Evolutionary conservation across 1,284 basidiomycete genomes (phyloP).

Genomic region (Rhodotorula sp.): DNA sequence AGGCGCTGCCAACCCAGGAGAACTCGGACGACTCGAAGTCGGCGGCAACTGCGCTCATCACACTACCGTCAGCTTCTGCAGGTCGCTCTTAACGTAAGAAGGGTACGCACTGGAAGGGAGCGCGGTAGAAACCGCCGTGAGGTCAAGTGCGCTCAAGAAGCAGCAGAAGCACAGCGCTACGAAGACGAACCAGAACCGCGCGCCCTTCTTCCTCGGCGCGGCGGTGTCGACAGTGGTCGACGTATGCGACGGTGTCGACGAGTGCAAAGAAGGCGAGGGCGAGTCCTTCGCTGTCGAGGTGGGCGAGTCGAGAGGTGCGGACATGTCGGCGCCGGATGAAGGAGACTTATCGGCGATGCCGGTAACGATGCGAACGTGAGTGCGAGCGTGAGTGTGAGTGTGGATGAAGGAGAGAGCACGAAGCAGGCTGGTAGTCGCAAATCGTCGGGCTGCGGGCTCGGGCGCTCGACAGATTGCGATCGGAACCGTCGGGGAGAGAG

Average conservation of each 20-base stretch:
- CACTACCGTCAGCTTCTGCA: neutral
- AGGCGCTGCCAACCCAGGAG: slow-evolving; percentile 45
- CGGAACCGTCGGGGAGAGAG: neutral
- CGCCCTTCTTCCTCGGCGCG: neutral
- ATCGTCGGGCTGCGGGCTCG: no score
- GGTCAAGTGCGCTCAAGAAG: slow-evolving; percentile 42
- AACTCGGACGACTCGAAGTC: slow-evolving; percentile 39
- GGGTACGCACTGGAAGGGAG: slow-evolving; percentile 19
- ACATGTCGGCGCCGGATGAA: neutral
- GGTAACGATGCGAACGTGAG: no score
- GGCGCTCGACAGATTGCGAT: no score
- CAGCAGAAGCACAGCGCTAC: slow-evolving; percentile 33
- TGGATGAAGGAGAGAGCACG: no score
- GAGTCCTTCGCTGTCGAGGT: neutral
- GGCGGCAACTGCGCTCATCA: slow-evolving; percentile 25
- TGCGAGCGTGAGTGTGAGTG: no score
- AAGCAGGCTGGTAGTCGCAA: neutral
- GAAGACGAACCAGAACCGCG: slow-evolving; percentile 41
- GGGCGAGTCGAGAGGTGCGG: neutral
- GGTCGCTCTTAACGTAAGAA: neutral
- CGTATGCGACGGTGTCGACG: neutral
- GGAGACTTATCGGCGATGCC: no score
- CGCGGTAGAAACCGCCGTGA: slow-evolving; percentile 44
- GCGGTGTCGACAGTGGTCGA: neutral
- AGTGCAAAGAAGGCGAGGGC: neutral